These are phyloP conservation scores for Kwoniella newhampshirensis DNA, from an alignment of 768 basidiomycete genomes.

Conservation along the genomic window DNA sequence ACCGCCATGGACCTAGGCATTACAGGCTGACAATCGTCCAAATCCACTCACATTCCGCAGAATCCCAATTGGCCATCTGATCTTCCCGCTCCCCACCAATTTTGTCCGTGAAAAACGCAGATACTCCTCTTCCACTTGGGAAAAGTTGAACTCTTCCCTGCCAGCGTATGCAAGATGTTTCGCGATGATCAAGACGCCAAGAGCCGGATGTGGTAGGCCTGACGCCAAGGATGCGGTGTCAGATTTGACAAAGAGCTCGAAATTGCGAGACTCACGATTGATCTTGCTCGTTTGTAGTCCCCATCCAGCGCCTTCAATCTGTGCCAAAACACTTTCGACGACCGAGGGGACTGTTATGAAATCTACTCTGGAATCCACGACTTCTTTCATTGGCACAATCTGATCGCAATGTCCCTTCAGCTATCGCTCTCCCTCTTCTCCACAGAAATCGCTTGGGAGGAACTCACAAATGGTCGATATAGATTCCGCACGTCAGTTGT, in stretches of 20 bases:
- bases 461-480: constrained; percentile 46
- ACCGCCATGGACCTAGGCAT: too few species aligned
- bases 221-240: not conserved
- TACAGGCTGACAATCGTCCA: too few species aligned
- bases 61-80: constrained; percentile 42
- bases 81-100: constrained; percentile 50
- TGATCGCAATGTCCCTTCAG: not conserved
- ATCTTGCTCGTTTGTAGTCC: constrained; percentile 40
- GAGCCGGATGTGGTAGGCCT: constrained; percentile 74
- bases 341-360: constrained; percentile 20
- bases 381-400: constrained; percentile 28
- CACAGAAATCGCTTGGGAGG: not conserved
- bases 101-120: constrained; percentile 62
- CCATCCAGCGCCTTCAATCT: constrained; percentile 48
- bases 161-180: constrained; percentile 75
- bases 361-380: constrained; percentile 20
- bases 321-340: constrained; percentile 23
- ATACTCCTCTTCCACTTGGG: constrained; percentile 74
- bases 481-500: constrained; percentile 48
- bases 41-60: constrained; percentile 61
- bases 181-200: constrained; percentile 82
- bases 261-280: constrained; percentile 34
- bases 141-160: constrained; percentile 79
- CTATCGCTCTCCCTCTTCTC: not conserved
- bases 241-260: constrained; percentile 36